These are phyloP conservation scores for Phytophthora melonis DNA, from an alignment of 352 stramenopile genomes.

Conservation along the genomic window DNA sequence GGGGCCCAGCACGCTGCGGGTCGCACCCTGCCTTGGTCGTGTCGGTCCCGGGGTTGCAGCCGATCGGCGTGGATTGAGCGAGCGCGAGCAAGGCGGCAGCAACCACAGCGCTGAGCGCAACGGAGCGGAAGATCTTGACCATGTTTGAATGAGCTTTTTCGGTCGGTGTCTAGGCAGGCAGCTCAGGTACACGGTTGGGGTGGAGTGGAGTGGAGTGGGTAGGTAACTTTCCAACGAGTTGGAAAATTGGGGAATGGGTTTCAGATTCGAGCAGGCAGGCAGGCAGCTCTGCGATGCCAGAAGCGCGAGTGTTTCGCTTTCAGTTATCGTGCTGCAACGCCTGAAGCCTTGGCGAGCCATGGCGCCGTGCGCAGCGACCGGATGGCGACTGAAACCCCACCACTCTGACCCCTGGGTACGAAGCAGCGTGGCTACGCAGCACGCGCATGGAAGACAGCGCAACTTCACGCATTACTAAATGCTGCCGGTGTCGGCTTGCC, in stretches of 20 bases:
- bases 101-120: slow-evolving; percentile 13
- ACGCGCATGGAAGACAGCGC: neutral
- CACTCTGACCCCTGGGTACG: slow-evolving; percentile 10
- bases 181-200: neutral
- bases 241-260: slow-evolving; percentile 48
- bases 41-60: slow-evolving; percentile 37
- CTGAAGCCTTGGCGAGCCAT: slow-evolving; percentile 13
- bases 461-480: neutral
- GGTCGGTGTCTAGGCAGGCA: neutral
- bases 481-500: too few species aligned
- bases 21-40: slow-evolving; percentile 33
- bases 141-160: slow-evolving; percentile 11
- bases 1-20: slow-evolving; percentile 19
- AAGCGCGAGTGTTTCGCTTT: slow-evolving; percentile 20
- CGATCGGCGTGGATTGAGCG: slow-evolving; percentile 12
- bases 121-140: slow-evolving; percentile 29
- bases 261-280: neutral
- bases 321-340: slow-evolving; percentile 27
- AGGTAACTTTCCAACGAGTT: slow-evolving; percentile 40
- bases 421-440: neutral
- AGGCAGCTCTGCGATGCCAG: slow-evolving; percentile 18
- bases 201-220: neutral
- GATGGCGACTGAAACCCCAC: slow-evolving; percentile 28
- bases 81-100: slow-evolving; percentile 17
- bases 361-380: slow-evolving; percentile 19